Conservation (phyloP, 768 basidiomycete species). For the Lactifluus subvellereus region DNA sequence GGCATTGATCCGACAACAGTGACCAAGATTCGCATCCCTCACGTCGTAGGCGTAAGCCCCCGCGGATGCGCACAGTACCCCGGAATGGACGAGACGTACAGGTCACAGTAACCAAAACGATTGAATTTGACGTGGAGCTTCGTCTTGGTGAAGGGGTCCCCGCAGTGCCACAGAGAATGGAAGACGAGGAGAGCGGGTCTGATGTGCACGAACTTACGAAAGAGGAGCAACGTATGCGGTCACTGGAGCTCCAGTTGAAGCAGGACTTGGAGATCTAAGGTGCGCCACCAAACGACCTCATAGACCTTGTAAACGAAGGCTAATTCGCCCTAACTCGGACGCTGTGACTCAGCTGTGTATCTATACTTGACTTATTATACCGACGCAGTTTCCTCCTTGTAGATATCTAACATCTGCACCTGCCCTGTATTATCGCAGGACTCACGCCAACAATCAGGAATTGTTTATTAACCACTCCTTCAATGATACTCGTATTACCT, state of each 20-base stretch:
- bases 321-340: background rate
- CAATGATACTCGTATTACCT: too few species aligned
- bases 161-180: background rate
- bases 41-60: slow-evolving; percentile 8
- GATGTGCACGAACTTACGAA: background rate
- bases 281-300: background rate
- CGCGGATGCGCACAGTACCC: slow-evolving; percentile 4
- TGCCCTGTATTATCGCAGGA: background rate
- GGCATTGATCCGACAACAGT: background rate
- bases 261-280: slow-evolving; percentile 18
- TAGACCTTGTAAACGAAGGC: background rate
- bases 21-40: slow-evolving; percentile 4
- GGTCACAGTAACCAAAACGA: slow-evolving; percentile 18
- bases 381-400: background rate
- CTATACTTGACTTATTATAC: background rate
- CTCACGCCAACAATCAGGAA: background rate
- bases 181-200: background rate
- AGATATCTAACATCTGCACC: background rate
- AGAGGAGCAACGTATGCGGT: slow-evolving; percentile 11
- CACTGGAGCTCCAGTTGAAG: slow-evolving; percentile 20
- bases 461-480: background rate
- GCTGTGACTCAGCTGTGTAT: background rate
- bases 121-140: slow-evolving; percentile 21
- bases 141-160: background rate
- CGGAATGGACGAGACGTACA: slow-evolving; percentile 8